Conservation (phyloP, 2,329 filamentous ascomycete species). For the Ophiostoma sp. region DNA sequence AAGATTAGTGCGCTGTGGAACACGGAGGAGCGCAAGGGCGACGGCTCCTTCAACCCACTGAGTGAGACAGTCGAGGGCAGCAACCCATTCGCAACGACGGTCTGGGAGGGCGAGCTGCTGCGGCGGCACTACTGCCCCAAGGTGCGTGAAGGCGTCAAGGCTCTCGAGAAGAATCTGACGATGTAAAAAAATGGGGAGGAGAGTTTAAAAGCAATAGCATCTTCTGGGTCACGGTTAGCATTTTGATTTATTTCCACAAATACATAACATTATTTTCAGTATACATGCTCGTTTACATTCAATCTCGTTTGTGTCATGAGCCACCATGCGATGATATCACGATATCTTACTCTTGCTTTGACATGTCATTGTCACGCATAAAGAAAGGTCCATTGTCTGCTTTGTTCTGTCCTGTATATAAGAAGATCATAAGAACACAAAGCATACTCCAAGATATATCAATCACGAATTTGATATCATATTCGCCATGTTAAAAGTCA, state of each 20-base stretch:
- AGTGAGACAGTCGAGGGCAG: slow-evolving; percentile 75
- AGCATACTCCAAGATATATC: not conserved
- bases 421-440: not conserved
- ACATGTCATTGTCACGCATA: not conserved
- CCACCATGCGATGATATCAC: not conserved
- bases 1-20: slow-evolving; percentile 89
- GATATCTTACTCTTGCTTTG: not conserved
- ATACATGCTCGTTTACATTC: not conserved
- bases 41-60: slow-evolving; percentile 78
- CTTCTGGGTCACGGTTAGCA: not conserved
- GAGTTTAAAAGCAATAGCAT: not conserved
- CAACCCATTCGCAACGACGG: slow-evolving; percentile 85
- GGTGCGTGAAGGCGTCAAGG: slow-evolving; percentile 72
- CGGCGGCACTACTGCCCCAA: slow-evolving; percentile 82
- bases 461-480: not conserved
- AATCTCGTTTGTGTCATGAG: not conserved
- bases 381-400: not conserved
- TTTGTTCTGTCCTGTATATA: not conserved
- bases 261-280: not conserved
- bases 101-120: slow-evolving; percentile 92
- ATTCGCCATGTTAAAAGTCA: not conserved
- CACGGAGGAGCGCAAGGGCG: slow-evolving; percentile 88
- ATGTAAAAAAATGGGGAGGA: not conserved
- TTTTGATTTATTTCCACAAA: not conserved
- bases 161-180: slow-evolving; percentile 66